Evolutionary conservation across 2,329 filamentous ascomycete genomes (phyloP).

Genomic region (Aciculosporium take): DNA sequence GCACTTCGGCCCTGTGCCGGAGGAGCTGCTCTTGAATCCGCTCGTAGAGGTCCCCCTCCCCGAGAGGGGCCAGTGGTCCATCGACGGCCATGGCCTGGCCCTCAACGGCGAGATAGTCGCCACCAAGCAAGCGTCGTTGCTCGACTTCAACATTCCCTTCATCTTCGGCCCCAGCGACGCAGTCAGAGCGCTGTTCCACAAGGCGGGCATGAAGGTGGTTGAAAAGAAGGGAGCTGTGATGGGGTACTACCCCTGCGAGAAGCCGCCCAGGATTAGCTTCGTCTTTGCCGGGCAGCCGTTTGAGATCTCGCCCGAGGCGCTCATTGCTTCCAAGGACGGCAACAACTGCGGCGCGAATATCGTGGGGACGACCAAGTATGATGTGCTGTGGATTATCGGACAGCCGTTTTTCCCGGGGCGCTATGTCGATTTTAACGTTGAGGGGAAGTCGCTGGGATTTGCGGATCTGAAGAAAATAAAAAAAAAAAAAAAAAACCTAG

Average conservation of each 20-base stretch:
- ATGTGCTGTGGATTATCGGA: conserved; percentile 12
- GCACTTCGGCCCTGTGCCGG: conserved; percentile 10
- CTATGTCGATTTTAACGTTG: conserved; percentile 11
- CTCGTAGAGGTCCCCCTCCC: background rate
- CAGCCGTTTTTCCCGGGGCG: conserved; percentile 12
- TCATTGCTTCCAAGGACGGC: conserved; percentile 8
- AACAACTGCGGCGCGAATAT: conserved; percentile 10
- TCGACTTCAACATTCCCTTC: conserved; percentile 10
- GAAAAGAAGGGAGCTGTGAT: conserved; percentile 5
- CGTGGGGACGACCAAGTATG: conserved; percentile 6
- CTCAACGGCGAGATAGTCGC: background rate
- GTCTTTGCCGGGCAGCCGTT: conserved; percentile 8
- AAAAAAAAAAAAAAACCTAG: too few relatives aligned
- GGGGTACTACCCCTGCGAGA: conserved; percentile 9
- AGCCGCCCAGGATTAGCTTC: conserved; percentile 9
- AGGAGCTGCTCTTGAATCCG: background rate
- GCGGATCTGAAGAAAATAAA: conserved; percentile 6
- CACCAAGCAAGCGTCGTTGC: conserved; percentile 1
- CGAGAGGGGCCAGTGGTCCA: background rate
- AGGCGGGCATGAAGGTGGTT: conserved; percentile 7
- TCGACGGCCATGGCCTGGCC: background rate
- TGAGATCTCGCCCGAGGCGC: conserved; percentile 8
- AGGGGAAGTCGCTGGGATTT: conserved; percentile 8
- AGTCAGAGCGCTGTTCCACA: conserved; percentile 7
- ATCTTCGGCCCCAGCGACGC: conserved; percentile 8